phyloP scores from a whole-genome alignment of 805 yeast genomes.

The Cyberlindnera suaveolens region DNA sequence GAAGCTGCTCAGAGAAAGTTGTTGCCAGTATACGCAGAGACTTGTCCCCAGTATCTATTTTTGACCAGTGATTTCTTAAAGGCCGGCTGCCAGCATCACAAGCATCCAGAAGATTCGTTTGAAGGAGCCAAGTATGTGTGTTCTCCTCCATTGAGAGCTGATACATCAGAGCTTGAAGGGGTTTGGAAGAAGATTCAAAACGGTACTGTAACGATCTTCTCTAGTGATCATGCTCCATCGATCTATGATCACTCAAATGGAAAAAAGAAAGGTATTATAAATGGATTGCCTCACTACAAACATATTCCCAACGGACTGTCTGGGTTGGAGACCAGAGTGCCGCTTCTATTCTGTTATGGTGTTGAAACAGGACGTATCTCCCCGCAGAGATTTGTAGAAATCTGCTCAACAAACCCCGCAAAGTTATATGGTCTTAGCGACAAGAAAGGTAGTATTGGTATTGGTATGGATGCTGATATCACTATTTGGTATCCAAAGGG shows the following conservation, averaged over 20 bases:
- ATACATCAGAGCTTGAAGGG: slow-evolving; percentile 32
- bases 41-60: slow-evolving; percentile 45
- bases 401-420: slow-evolving; percentile 40
- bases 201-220: slow-evolving; percentile 41
- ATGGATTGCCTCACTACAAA: slow-evolving; percentile 36
- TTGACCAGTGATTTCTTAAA: slow-evolving; percentile 34
- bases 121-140: slow-evolving; percentile 45
- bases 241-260: slow-evolving; percentile 36
- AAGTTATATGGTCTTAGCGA: slow-evolving; percentile 37
- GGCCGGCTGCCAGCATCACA: slow-evolving; percentile 22
- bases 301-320: slow-evolving; percentile 44
- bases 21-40: slow-evolving; percentile 41
- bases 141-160: slow-evolving; percentile 43
- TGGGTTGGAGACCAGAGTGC: slow-evolving; percentile 43
- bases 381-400: slow-evolving; percentile 38
- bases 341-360: slow-evolving; percentile 38
- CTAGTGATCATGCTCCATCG: slow-evolving; percentile 43
- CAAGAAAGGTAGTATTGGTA: slow-evolving; percentile 36
- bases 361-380: slow-evolving; percentile 35
- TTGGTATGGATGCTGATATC: slow-evolving; percentile 44
- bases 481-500: slow-evolving; percentile 41
- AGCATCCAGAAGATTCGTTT: slow-evolving; percentile 27
- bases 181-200: slow-evolving; percentile 41
- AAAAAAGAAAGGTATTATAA: slow-evolving; percentile 34
- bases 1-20: slow-evolving; percentile 35